Evolutionary conservation across 192 early-diverging fungal genomes (phyloP), one percentile per base, ranked within the genome.

Genomic region (Jimgerdemannia flammicorona): DNA sequence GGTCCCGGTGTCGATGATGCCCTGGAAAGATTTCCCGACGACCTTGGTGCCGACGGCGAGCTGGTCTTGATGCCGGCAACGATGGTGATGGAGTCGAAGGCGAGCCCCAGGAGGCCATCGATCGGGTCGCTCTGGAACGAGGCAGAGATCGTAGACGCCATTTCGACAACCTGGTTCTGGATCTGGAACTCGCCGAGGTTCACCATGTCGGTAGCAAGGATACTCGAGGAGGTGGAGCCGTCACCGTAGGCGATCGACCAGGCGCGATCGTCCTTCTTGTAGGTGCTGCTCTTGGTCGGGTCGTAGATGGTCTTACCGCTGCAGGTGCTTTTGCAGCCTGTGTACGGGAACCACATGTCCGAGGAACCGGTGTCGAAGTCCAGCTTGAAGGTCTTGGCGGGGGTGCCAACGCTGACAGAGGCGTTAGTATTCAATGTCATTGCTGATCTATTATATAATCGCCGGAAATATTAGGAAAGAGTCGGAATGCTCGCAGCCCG

Each of bases 161-260:
- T 73, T 8, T 88, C 90, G 66, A 92, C 87, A 9, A 83, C 84
- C 66, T 92, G 91, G 44, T 86, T 82, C 63, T 80, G 72, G 66
- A 92, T 86, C 8, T 78, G 78, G 71, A 92, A 73, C 40, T 85
- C 87, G 4, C 91, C 91, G 40, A 92, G 81, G 2, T 72, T 87
- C 59, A 93, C 86, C 10, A 85, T 88, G 59, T 93, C 91, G 66
- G 64, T 43, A 40, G 75, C 82, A 43, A 82, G 70, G 41, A 78
- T 72, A 72, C 86, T 84, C n/a, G n/a, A 20, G 40, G 86, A 79
- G 3, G 67, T 77, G 10, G 89, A 89, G 29, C 85, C 86, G 74
- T 91, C 92, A 54, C 87, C 91, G 74, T 93, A 91, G 11, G 81
- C 75, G 20, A 91, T 90, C 1, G 79, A 76, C 88, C 89, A 91